Evolutionary conservation across 78 protist species (phyloP).

Genomic region (Planoprotostelium fungivorum): DNA sequence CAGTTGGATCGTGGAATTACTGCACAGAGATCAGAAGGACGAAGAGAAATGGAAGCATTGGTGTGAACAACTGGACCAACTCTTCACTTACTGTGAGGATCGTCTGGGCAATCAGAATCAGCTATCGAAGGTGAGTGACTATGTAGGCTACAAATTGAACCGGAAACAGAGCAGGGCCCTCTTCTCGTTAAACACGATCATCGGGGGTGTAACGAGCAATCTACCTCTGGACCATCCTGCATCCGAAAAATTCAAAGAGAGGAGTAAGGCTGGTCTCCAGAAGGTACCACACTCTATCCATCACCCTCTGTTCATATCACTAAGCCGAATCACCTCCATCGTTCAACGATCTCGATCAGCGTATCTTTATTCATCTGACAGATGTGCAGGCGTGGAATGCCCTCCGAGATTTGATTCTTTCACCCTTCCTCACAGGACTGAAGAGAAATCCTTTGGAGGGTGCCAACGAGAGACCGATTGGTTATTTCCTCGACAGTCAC

Average conservation of each 20-base stretch:
- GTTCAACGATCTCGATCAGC: no score
- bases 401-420: neutral
- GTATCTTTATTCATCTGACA: neutral
- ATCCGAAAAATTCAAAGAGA: neutral
- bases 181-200: neutral
- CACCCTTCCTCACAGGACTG: neutral
- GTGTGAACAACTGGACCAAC: neutral
- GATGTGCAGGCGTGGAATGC: neutral
- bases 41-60: neutral
- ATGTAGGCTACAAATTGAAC: neutral
- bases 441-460: neutral
- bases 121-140: neutral
- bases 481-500: neutral
- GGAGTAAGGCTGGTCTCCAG: neutral
- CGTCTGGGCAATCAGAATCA: neutral
- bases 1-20: neutral
- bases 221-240: neutral
- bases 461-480: neutral
- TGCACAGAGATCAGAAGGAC: neutral
- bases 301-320: no score
- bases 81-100: neutral
- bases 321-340: no score
- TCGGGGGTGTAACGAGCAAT: neutral
- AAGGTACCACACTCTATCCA: no score
- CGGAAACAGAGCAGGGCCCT: neutral